Evolutionary conservation across 495 filamentous ascomycete genomes (phyloP), one percentile per base, ranked within the genome.

Genomic region (Lophiostoma macrostomum): DNA sequence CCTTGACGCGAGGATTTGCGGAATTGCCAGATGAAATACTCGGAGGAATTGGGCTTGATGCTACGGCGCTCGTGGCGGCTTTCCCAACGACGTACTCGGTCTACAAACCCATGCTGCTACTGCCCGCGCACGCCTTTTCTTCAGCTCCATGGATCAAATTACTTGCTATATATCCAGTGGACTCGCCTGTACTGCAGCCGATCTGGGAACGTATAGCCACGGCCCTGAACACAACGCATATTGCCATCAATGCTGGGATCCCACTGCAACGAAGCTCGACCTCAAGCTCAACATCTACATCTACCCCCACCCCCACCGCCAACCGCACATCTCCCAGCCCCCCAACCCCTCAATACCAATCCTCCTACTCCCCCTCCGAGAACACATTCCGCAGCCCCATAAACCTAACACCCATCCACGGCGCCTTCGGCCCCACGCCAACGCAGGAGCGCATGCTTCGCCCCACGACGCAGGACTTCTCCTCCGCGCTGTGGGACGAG

Each of bases 171-270:
- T 34, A 36, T n/a, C n/a, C 6, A 5, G 3, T 31, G 13, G 23
- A 25, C 6, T 43, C 53, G 34, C 49, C 35, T 5, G 6, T 6
- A 10, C 54, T 82, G 1, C 28, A 65, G 14, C 68, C 73, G 32
- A 71, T 94, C 2, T 74, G 73, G 20, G 56, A 61, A 4, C 71
- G 77, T 2, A 73, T 85, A 0, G 72, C 71, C 13, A 56, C 53
- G 5, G 64, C 75, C 0, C 71, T 79, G 23, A 68, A 66, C 6
- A 71, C 84, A 5, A 88, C 85, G 0, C 85, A 90, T 59, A 71
- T 91, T 8, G 87, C 87, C 12, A 69, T 87, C 34, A 91, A 88
- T 63, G 79, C 81, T 28, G 84, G 83, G 0, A 90, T 94, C 20
- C 81, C 82, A 4, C 46, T 40, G 8, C 22, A 19, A 53, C 42